A percentile compares a stretch with the other conserved stretches of the same genome.
Conservation (phyloP, 129 eudicot species). For the carrot (Daucus carota) region DNA sequence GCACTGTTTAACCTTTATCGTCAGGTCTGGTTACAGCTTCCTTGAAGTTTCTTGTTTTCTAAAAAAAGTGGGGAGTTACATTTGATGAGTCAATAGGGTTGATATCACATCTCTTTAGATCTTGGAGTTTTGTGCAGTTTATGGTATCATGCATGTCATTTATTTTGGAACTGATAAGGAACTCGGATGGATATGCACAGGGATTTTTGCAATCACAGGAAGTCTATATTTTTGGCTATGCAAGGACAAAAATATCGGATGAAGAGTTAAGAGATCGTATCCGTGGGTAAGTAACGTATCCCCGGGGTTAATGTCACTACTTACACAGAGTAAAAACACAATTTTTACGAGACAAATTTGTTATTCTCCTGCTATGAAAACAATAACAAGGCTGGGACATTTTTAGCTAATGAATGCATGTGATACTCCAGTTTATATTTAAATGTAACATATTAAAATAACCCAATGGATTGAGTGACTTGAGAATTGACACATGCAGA, state of each 20-base stretch:
- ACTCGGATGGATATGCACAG: conserved; percentile 28
- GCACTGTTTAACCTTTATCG: conserved; percentile 89
- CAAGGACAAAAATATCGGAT: conserved; percentile 75
- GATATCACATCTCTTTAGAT: neutral
- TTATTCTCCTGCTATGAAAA: neutral
- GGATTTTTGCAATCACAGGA: conserved; percentile 60
- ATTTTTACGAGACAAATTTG: neutral
- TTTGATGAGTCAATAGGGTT: neutral
- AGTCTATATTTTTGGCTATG: conserved; percentile 93
- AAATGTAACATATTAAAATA: neutral
- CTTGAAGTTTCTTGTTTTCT: neutral
- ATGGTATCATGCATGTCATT: neutral
- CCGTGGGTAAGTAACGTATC: conserved; percentile 56
- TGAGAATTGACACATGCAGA: conserved; percentile 30
- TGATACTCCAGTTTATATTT: neutral
- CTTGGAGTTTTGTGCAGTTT: neutral
- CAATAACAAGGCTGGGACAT: neutral
- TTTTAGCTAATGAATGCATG: neutral
- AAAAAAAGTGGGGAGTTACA: neutral
- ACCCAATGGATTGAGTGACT: conserved; percentile 13
- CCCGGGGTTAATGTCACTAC: neutral
- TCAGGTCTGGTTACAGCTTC: conserved; percentile 29
- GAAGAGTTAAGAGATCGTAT: conserved; percentile 72
- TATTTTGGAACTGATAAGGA: conserved; percentile 5
- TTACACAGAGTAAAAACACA: conserved; percentile 3